These are phyloP conservation scores for Claviceps purpurea DNA, from an alignment of 2,329 filamentous ascomycete genomes.

Conservation along the genomic window DNA sequence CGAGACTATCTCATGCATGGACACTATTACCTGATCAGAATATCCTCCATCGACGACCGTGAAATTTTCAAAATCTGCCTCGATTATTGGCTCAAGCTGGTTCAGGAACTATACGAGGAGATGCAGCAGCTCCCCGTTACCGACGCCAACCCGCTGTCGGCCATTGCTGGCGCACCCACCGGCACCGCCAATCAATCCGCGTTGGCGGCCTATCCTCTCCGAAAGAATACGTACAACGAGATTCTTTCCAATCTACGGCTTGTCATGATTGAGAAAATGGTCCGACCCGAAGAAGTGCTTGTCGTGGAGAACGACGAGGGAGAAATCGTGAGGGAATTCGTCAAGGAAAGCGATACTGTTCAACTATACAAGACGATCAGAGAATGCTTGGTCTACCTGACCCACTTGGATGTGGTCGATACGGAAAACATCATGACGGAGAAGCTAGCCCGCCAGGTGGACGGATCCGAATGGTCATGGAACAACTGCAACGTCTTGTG, in stretches of 20 bases:
- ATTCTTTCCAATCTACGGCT: constrained; percentile 86
- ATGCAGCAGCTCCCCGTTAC: constrained; percentile 94
- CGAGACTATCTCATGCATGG: constrained; percentile 88
- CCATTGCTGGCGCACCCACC: constrained; percentile 59
- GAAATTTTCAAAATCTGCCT: constrained; percentile 99
- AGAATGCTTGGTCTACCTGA: constrained; percentile 93
- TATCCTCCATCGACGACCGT: constrained; percentile 95
- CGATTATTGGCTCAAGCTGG: constrained; percentile 98
- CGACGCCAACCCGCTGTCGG: constrained; percentile 80
- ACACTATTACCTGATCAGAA: constrained; percentile 95
- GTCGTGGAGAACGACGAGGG: constrained; percentile 99
- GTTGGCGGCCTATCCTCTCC: constrained; percentile 80
- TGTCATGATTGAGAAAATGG: constrained; percentile 99
- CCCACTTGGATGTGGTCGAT: constrained; percentile 91
- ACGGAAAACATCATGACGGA: constrained; percentile 99
- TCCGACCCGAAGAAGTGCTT: constrained; percentile 89
- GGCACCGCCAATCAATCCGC: constrained; percentile 74
- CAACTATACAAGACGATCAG: constrained; percentile 98
- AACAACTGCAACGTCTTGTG: constrained; percentile 98
- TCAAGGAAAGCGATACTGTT: constrained; percentile 98
- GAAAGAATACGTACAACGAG: constrained; percentile 96
- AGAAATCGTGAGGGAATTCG: constrained; percentile 96
- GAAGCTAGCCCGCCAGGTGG: constrained; percentile 88
- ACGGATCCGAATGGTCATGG: constrained; percentile 96
- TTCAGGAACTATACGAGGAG: constrained; percentile 96